A percentile compares a stretch with the other conserved stretches of the same genome.
Evolutionary conservation across 345 rosid genomes (phyloP).

Genomic region (Hibiscus mutabilis): DNA sequence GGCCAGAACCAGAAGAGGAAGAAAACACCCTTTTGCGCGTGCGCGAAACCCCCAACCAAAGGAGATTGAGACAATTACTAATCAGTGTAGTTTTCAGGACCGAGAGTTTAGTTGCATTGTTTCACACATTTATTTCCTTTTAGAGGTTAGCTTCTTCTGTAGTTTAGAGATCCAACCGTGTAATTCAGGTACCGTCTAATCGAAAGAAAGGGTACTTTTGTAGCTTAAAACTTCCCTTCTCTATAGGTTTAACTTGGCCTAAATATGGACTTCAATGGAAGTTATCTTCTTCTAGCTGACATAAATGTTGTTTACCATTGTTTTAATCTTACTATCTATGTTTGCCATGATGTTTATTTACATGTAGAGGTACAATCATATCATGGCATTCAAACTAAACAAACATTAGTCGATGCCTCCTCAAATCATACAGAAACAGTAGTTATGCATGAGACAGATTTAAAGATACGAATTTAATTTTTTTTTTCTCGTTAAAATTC

Average conservation of each 20-base stretch:
- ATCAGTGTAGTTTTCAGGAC: conserved; percentile 2
- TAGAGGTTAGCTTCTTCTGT: conserved; percentile 15
- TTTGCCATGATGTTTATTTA: too few species aligned
- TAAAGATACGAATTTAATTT: too few species aligned
- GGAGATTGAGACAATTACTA: conserved; percentile 36
- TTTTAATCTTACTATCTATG: too few species aligned
- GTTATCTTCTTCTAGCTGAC: background rate
- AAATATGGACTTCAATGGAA: background rate
- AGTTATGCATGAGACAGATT: too few species aligned
- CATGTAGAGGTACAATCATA: too few species aligned
- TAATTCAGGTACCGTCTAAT: conserved; percentile 18
- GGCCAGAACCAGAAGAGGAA: conserved; percentile 29
- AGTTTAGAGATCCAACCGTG: conserved; percentile 26
- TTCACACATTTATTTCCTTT: background rate
- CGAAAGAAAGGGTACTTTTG: conserved; percentile 18
- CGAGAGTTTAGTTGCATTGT: conserved; percentile 18
- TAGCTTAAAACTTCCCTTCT: conserved; percentile 3
- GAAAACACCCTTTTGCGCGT: conserved; percentile 61
- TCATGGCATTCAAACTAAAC: too few species aligned
- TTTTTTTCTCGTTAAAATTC: background rate
- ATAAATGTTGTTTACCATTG: too few species aligned
- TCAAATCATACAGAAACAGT: too few species aligned
- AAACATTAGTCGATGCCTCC: too few species aligned
- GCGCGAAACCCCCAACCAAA: conserved; percentile 60
- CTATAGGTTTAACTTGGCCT: background rate